These are phyloP conservation scores for Colletotrichum echinochloae DNA, from an alignment of 2,329 filamentous ascomycete genomes.

Conservation along the genomic window DNA sequence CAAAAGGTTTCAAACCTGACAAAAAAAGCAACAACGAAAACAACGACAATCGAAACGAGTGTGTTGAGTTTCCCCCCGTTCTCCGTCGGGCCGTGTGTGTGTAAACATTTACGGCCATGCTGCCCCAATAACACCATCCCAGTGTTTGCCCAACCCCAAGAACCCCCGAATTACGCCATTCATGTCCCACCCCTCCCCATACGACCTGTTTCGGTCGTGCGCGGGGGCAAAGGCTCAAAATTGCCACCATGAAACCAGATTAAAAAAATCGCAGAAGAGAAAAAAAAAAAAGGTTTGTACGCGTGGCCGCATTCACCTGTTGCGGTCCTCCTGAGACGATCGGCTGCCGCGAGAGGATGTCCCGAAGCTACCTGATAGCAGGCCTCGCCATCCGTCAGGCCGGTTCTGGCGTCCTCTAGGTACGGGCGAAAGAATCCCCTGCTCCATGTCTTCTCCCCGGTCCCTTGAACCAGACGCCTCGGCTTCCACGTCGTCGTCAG, in stretches of 20 bases:
- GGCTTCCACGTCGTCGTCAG: constrained; percentile 58
- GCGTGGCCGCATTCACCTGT: constrained; percentile 14
- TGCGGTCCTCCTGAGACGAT: constrained; percentile 34
- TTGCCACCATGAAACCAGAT: neutral
- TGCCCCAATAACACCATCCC: constrained; percentile 22
- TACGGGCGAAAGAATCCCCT: constrained; percentile 51
- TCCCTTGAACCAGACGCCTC: constrained; percentile 49
- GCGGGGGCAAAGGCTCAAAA: constrained; percentile 11
- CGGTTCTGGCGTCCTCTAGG: constrained; percentile 43
- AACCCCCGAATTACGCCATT: constrained; percentile 37
- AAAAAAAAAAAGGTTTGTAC: constrained; percentile 8
- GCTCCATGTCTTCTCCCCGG: constrained; percentile 57
- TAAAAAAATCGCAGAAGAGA: too few relatives aligned
- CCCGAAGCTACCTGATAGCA: constrained; percentile 50
- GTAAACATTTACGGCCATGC: constrained; percentile 27
- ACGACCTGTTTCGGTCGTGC: neutral
- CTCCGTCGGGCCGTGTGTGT: constrained; percentile 5
- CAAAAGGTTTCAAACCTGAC: neutral
- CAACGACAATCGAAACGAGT: constrained; percentile 31
- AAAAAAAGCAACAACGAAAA: neutral
- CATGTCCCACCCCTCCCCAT: constrained; percentile 9
- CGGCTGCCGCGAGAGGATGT: constrained; percentile 29
- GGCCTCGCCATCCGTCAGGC: constrained; percentile 53
- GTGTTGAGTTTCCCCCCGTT: constrained; percentile 26
- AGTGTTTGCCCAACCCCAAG: constrained; percentile 6